Base-by-base conservation (phyloP, 352 stramenopile species). In the Saprolegnia diclina region DNA sequence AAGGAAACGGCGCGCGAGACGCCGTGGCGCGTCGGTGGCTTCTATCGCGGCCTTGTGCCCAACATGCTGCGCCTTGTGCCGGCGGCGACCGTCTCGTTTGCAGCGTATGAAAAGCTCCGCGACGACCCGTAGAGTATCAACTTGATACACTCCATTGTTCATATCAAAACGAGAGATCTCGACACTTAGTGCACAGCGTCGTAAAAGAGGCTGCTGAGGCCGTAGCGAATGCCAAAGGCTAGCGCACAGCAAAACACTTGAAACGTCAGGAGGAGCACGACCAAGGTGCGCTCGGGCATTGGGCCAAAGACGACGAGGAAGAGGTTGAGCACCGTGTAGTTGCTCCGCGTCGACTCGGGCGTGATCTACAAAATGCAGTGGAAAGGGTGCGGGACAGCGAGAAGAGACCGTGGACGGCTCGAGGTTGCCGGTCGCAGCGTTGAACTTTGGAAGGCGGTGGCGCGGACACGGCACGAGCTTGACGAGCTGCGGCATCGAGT, bases 401-500 rank as follows among this genome's bases (percentile, higher is more conserved):
- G 83, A 73, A n/a, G n/a, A n/a, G n/a, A 98, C 95, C 37, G 83
- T 97, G 18, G 93, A 98, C 14, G 92, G 91, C 62, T 97, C 82
- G 44, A 98, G 85, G 29, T 96, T 74, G 7, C 87, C 89, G n/a
- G 90, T 98, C 62, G 88, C 79, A 5, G 89, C 72, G 79, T 98
- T 96, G 71, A 96, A 98, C 68, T 90, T 96, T 44, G 97, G 97
- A 45, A 99, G 77, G 22, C 97, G 88, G 73, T 99, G 97, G 64
- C 97, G 83, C n/a, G 97, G 97, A 75, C 97, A 99, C 22, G 95
- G 95, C 48, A 99, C 83, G 54, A 99, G 75, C 74, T 98, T 98
- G 79, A 99, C 98, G 4, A 99, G 79, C 79, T 99, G 97, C 35
- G 97, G 97, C 38, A 98, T 65, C 38, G 93, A 99, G 75, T 98